These are phyloP conservation scores for Naematelia encephala DNA, from an alignment of 768 basidiomycete genomes.

Conservation along the genomic window DNA sequence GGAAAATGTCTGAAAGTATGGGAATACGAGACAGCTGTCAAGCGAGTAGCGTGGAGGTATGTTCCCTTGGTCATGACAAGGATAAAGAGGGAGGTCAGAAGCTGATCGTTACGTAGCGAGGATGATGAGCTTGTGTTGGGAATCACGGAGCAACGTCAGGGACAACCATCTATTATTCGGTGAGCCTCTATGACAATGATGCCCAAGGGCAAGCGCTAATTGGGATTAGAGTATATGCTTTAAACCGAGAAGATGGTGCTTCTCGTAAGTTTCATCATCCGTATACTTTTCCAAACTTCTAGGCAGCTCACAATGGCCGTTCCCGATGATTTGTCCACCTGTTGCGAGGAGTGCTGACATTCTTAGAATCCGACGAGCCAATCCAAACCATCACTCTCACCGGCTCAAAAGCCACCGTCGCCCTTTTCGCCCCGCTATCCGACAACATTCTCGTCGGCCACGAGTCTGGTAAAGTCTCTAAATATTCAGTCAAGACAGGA, in stretches of 20 bases:
- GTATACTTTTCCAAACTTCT: too few relatives aligned
- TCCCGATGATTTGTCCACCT: too few relatives aligned
- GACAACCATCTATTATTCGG: constrained; percentile 77
- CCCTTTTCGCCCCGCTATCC: constrained; percentile 77
- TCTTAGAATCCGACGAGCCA: constrained; percentile 71
- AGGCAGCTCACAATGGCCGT: neutral
- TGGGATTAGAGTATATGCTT: constrained; percentile 64
- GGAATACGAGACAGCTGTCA: constrained; percentile 98
- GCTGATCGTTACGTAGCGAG: constrained; percentile 22
- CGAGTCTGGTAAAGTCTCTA: constrained; percentile 89
- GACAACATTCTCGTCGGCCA: constrained; percentile 86
- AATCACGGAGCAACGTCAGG: constrained; percentile 97
- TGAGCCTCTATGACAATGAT: constrained; percentile 7
- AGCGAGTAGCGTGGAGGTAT: constrained; percentile 80
- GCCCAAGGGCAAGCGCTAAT: constrained; percentile 1
- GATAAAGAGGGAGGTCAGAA: neutral
- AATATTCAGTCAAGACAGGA: constrained; percentile 83
- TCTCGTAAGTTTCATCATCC: constrained; percentile 73
- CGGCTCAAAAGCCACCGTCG: constrained; percentile 95
- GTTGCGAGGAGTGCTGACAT: neutral
- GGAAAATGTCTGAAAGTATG: constrained; percentile 91
- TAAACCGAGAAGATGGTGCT: constrained; percentile 78
- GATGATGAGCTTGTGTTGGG: constrained; percentile 67
- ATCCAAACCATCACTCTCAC: constrained; percentile 75
- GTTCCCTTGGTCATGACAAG: constrained; percentile 9